Evolutionary conservation across 2,329 filamentous ascomycete genomes (phyloP).

Genomic region (Cordyceps pruinosa): DNA sequence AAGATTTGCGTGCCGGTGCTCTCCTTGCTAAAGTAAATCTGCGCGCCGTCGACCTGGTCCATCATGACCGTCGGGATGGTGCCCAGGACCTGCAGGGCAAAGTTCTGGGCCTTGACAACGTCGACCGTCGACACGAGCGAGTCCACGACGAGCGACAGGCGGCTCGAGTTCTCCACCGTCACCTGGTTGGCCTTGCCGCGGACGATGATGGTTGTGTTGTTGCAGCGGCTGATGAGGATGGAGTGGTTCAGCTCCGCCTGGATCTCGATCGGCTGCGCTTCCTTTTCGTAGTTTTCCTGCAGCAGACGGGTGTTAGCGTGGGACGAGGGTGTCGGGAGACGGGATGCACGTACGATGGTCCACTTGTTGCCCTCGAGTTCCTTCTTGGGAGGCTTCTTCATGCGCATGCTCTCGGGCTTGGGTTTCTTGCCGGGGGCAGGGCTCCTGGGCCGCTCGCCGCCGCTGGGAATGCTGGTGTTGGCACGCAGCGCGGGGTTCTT

Average conservation of each 20-base stretch:
- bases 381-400: conserved; percentile 74
- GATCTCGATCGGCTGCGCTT: conserved; percentile 66
- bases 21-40: conserved; percentile 77
- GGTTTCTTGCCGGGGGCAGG: conserved; percentile 83
- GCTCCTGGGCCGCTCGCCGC: conserved; percentile 62
- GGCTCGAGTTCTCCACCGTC: conserved; percentile 82
- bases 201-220: conserved; percentile 81
- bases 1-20: conserved; percentile 76
- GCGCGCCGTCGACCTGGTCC: conserved; percentile 87
- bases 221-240: conserved; percentile 86
- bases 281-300: conserved; percentile 85
- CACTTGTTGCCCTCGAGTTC: conserved; percentile 87
- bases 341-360: conserved; percentile 57
- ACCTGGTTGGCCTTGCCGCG: conserved; percentile 96
- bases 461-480: conserved; percentile 60
- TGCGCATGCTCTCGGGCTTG: conserved; percentile 77
- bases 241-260: conserved; percentile 79
- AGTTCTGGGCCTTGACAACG: conserved; percentile 90
- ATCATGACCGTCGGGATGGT: conserved; percentile 80
- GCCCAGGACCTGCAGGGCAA: conserved; percentile 87
- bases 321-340: background rate
- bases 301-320: conserved; percentile 5
- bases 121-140: conserved; percentile 86
- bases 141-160: conserved; percentile 80
- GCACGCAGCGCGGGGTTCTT: conserved; percentile 88